phyloP scores from a whole-genome alignment of 768 basidiomycete species.

The Brasilioporus rufonigricans region DNA sequence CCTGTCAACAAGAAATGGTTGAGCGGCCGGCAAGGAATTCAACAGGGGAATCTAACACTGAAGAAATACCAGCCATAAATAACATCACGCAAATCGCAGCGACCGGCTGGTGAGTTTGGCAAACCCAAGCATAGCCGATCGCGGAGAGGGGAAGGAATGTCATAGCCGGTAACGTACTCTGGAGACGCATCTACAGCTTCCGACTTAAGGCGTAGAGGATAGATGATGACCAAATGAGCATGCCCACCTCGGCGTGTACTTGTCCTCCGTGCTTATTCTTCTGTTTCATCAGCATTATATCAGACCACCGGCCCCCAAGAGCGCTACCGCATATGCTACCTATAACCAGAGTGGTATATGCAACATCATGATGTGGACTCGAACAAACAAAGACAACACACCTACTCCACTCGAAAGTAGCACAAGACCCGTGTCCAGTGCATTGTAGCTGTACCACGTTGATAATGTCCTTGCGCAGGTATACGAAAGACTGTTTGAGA shows the following conservation, averaged over 20 bases:
- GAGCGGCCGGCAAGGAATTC: background rate
- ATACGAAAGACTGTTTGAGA: constrained; percentile 68
- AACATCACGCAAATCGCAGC: constrained; percentile 69
- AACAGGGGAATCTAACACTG: constrained; percentile 25
- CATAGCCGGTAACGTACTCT: constrained; percentile 58
- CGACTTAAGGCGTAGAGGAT: background rate
- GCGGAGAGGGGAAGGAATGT: constrained; percentile 52
- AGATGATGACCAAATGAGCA: background rate
- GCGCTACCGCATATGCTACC: constrained; percentile 53
- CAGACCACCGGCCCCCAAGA: constrained; percentile 60
- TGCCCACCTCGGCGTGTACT: constrained; percentile 59
- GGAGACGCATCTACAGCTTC: constrained; percentile 62
- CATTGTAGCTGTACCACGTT: constrained; percentile 58
- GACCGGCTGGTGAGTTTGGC: constrained; percentile 59
- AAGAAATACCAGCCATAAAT: constrained; percentile 68
- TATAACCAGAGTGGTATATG: constrained; percentile 1
- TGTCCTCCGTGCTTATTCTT: constrained; percentile 44
- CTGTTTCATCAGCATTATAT: constrained; percentile 40
- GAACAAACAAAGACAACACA: constrained; percentile 24
- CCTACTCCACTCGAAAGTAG: constrained; percentile 74
- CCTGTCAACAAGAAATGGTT: constrained; percentile 24
- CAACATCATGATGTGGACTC: background rate
- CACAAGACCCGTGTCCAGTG: constrained; percentile 73
- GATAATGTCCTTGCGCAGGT: constrained; percentile 72
- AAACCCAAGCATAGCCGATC: constrained; percentile 75